These are phyloP conservation scores for Cymbopogon flexuosus DNA, from an alignment of 202 grass and related monocot species.

Conservation along the genomic window DNA sequence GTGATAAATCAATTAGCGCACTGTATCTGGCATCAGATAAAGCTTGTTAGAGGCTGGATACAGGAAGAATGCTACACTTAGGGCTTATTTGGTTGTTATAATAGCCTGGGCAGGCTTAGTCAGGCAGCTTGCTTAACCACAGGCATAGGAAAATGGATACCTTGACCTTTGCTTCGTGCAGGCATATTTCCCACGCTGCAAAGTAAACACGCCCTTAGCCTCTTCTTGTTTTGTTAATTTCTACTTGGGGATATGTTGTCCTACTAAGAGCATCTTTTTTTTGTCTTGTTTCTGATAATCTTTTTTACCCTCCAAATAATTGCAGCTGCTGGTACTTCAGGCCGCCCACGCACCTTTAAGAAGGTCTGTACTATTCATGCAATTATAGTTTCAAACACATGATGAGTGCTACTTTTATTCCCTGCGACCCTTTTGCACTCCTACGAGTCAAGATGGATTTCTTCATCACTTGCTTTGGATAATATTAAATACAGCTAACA, in stretches of 20 bases:
- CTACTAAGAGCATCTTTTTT: background rate
- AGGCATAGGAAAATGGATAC: background rate
- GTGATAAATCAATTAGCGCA: constrained; percentile 39
- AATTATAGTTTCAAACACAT: background rate
- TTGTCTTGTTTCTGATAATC: constrained; percentile 11
- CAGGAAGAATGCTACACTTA: constrained; percentile 26
- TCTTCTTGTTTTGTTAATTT: background rate
- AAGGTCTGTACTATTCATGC: constrained; percentile 42
- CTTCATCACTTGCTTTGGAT: background rate
- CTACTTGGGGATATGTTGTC: background rate
- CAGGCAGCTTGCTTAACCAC: background rate
- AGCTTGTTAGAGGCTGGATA: constrained; percentile 10
- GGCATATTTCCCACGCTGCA: background rate
- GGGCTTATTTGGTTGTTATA: background rate
- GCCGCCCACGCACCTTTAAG: constrained; percentile 79
- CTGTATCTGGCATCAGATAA: constrained; percentile 25
- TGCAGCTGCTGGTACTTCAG: constrained; percentile 83
- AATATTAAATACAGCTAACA: background rate
- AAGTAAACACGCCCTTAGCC: background rate
- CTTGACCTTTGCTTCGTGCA: background rate
- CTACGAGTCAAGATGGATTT: background rate
- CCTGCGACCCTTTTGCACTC: background rate
- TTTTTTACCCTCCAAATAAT: constrained; percentile 31
- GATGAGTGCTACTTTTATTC: background rate
- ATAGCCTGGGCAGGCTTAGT: background rate